Evolutionary conservation across 1,284 basidiomycete species (phyloP).

Genomic region (Porogramme epimiltina): DNA sequence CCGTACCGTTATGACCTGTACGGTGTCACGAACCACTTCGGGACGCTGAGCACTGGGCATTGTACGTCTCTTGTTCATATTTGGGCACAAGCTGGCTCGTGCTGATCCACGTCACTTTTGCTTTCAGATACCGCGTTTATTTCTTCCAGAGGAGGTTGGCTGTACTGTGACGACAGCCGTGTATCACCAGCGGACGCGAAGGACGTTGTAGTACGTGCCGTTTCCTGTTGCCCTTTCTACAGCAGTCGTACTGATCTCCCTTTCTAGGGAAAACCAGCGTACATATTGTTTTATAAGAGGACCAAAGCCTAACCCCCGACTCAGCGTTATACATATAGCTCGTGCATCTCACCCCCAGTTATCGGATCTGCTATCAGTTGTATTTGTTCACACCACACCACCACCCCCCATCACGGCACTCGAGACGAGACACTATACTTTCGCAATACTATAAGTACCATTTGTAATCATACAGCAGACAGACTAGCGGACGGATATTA

Average conservation of each 20-base stretch:
- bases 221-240: neutral
- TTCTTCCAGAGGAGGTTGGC: slow-evolving; percentile 78
- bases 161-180: slow-evolving; percentile 87
- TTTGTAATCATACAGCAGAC: slow-evolving; percentile 36
- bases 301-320: slow-evolving; percentile 48
- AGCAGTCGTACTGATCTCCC: neutral
- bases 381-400: slow-evolving; percentile 21
- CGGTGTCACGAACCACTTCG: slow-evolving; percentile 91
- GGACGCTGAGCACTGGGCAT: slow-evolving; percentile 88
- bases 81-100: neutral
- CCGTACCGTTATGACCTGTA: slow-evolving; percentile 90
- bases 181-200: slow-evolving; percentile 69
- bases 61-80: slow-evolving; percentile 59
- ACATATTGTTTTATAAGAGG: slow-evolving; percentile 86
- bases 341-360: slow-evolving; percentile 31
- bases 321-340: slow-evolving; percentile 20
- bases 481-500: slow-evolving; percentile 16
- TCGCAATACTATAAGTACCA: slow-evolving; percentile 33
- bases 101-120: too few relatives aligned
- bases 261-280: slow-evolving; percentile 78
- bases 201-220: slow-evolving; percentile 79
- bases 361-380: slow-evolving; percentile 35
- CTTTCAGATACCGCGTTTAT: slow-evolving; percentile 83
- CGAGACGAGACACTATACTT: slow-evolving; percentile 18
- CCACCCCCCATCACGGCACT: neutral